These are phyloP conservation scores for Penicillium sclerotigenum DNA, from an alignment of 2,329 filamentous ascomycete species.

Conservation along the genomic window DNA sequence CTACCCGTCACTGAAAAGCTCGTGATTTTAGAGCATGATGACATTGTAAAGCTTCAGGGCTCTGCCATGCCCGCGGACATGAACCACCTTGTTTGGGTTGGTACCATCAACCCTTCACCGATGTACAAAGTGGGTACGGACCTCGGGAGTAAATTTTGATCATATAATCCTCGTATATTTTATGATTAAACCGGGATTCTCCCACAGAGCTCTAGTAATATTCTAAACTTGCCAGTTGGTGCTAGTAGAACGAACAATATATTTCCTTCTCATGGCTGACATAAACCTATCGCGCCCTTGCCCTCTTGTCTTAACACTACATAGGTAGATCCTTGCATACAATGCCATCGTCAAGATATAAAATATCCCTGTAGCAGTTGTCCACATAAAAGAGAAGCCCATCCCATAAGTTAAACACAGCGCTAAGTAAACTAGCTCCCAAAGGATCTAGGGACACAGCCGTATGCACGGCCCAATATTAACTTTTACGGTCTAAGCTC, in stretches of 20 bases:
- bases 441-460: neutral
- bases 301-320: neutral
- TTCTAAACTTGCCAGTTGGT: neutral
- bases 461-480: constrained; percentile 1
- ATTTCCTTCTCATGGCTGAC: neutral
- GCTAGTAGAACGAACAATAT: neutral
- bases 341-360: neutral
- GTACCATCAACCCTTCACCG: too few relatives aligned
- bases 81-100: neutral
- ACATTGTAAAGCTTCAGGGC: neutral
- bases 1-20: neutral
- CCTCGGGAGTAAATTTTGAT: too few relatives aligned
- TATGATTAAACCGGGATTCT: neutral
- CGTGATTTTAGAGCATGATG: neutral
- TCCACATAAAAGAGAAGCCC: neutral
- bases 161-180: neutral
- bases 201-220: too few relatives aligned
- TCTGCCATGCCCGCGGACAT: neutral
- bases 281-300: neutral
- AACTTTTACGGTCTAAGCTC: neutral
- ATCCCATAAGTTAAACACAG: neutral
- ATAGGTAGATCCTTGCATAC: neutral
- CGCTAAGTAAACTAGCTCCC: neutral
- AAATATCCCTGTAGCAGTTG: neutral
- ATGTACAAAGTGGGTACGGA: too few relatives aligned